These are phyloP conservation scores for Botrytis tulipae DNA, from an alignment of 2,329 filamentous ascomycete species.

Conservation along the genomic window DNA sequence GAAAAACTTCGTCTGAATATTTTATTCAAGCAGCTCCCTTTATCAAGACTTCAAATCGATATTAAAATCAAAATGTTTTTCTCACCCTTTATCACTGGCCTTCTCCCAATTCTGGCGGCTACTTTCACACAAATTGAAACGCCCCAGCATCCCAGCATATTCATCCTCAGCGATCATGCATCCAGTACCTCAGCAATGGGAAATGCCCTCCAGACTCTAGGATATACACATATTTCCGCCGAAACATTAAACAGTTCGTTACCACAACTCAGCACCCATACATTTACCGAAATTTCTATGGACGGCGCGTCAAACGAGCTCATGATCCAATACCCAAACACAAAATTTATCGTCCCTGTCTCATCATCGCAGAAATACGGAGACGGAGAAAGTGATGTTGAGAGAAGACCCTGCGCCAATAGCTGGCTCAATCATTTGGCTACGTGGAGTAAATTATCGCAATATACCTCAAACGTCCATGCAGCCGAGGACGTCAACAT, in stretches of 20 bases:
- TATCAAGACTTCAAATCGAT: neutral
- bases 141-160: slow-evolving; percentile 2
- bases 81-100: slow-evolving; percentile 12
- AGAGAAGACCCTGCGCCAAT: slow-evolving; percentile 14
- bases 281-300: slow-evolving; percentile 1
- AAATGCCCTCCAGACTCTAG: slow-evolving; percentile 14
- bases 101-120: slow-evolving; percentile 16
- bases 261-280: slow-evolving; percentile 7
- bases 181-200: neutral
- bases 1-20: neutral
- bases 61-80: slow-evolving; percentile 14
- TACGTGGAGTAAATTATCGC: slow-evolving; percentile 1
- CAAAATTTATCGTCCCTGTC: slow-evolving; percentile 12
- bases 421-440: slow-evolving; percentile 18
- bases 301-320: neutral
- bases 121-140: slow-evolving; percentile 13
- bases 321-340: slow-evolving; percentile 9
- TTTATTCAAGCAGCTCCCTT: neutral
- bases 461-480: neutral
- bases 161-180: slow-evolving; percentile 11
- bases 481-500: no score
- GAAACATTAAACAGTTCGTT: slow-evolving; percentile 4
- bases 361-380: neutral
- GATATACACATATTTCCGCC: slow-evolving; percentile 7
- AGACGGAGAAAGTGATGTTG: neutral